Evolutionary conservation across 805 yeast genomes (phyloP).

Genomic region (Lipomyces yamadae): DNA sequence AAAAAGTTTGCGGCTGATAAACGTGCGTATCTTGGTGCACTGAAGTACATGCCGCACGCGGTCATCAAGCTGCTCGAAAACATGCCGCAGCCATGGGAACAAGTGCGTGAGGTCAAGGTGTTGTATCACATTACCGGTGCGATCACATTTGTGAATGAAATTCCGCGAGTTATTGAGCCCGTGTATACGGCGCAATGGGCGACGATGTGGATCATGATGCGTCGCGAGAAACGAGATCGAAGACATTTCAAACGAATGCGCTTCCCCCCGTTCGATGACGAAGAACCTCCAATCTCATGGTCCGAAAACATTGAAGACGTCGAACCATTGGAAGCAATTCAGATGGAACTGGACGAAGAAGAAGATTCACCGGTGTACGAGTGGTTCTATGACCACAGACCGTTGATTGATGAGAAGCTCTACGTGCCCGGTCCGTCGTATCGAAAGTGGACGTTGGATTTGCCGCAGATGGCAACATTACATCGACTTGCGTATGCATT

Average conservation of each 20-base stretch:
- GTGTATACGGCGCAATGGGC: conserved; percentile 96
- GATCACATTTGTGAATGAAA: conserved; percentile 90
- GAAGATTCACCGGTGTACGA: conserved; percentile 66
- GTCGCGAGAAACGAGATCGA: conserved; percentile 90
- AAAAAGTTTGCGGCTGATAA: conserved; percentile 81
- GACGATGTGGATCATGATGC: conserved; percentile 87
- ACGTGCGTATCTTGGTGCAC: conserved; percentile 83
- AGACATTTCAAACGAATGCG: conserved; percentile 87
- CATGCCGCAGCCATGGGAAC: conserved; percentile 99
- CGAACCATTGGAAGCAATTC: conserved; percentile 74
- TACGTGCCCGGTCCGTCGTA: conserved; percentile 79
- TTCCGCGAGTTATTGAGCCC: conserved; percentile 90
- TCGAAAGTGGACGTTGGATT: conserved; percentile 67
- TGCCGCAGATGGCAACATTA: conserved; percentile 66
- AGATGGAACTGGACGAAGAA: conserved; percentile 63
- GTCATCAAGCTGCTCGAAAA: conserved; percentile 84
- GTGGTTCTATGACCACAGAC: conserved; percentile 83
- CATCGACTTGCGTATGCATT: conserved; percentile 74
- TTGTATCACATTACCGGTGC: conserved; percentile 92
- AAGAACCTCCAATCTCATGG: conserved; percentile 89
- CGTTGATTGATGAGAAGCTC: conserved; percentile 62
- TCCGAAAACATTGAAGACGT: conserved; percentile 75
- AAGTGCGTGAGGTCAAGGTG: conserved; percentile 79
- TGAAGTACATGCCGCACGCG: conserved; percentile 96
- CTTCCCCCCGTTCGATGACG: conserved; percentile 97